Base-by-base conservation (phyloP, 192 early-diverging fungal species). In the Linnemannia schmuckeri region DNA sequence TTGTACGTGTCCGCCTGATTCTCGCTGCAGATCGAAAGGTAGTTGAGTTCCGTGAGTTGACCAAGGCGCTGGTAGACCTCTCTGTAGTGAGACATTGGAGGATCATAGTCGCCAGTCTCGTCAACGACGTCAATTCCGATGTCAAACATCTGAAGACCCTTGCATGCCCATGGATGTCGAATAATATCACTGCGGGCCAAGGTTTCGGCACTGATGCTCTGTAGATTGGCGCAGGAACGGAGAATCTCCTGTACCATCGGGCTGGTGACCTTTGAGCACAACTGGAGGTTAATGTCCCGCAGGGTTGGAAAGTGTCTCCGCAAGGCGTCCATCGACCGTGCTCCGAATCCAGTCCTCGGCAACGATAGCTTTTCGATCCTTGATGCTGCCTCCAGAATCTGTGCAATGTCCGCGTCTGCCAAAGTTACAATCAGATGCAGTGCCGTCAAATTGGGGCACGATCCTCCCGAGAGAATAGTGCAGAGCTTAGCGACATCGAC, bases 261-360 rank as follows among this genome's bases (percentile, higher is more conserved):
- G n/a, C 78, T 71, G 3, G 27, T 69, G 24, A 72, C 73, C 2
- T 33, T 33, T 9, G 40, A n/a, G 30, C 74, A 52, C 38, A 66
- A 61, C 63, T 86, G 83, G 0, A 86, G 52, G 30, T 80, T 86
- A 42, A 86, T 74, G 17, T 86, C 83, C 35, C 47, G 55, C 42
- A 86, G 68, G 41, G 78, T 80, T 70, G 83, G 61, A 38, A 86
- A 86, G 35, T 86, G 83, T 41, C 70, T 69, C 54, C 63, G 52
- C n/a, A 86, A 72, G 4, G 78, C 75, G 1, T 8, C 24, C 24
- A 80, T 63, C 13, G 83, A 57, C 12, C 22, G n/a, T 17, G 4
- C 30, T 2, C 75, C 83, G 68, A 80, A 80, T 0, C 40, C 37
- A 1, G 83, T 80, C 18, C 22, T 47, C 20, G 70, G 35, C 27